Evolutionary conservation across 2,329 filamentous ascomycete species (phyloP).

Genomic region (Byssoonygena ceratinophila): DNA sequence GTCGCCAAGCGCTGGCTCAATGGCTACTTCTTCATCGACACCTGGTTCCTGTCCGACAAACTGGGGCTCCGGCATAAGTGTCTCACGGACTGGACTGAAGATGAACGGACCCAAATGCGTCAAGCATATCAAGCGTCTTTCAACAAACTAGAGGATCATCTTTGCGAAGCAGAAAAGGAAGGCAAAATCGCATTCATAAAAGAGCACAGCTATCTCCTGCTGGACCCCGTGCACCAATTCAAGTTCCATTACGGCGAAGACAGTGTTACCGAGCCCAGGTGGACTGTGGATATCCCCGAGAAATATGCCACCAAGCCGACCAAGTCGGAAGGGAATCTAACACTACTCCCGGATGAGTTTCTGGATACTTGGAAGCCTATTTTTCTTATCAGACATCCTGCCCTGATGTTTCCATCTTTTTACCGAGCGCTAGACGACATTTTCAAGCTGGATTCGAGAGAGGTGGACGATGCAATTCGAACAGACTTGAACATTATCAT

Average conservation of each 20-base stretch:
- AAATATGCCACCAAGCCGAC: slow-evolving; percentile 10
- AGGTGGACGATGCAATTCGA: slow-evolving; percentile 13
- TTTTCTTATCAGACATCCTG: slow-evolving; percentile 34
- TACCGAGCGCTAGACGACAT: slow-evolving; percentile 25
- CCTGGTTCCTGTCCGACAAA: slow-evolving; percentile 12
- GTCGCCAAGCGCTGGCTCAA: slow-evolving; percentile 17
- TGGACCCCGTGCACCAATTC: slow-evolving; percentile 9
- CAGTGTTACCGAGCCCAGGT: background rate
- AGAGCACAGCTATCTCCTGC: slow-evolving; percentile 24
- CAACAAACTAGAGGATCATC: slow-evolving; percentile 21
- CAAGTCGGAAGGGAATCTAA: slow-evolving; percentile 26
- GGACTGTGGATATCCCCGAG: slow-evolving; percentile 8
- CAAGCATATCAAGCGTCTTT: slow-evolving; percentile 22
- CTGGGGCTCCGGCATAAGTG: slow-evolving; percentile 17
- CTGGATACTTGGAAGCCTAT: slow-evolving; percentile 27
- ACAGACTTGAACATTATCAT: slow-evolving; percentile 17
- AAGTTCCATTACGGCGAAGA: slow-evolving; percentile 5
- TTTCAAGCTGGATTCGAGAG: slow-evolving; percentile 15
- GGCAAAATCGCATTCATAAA: slow-evolving; percentile 28
- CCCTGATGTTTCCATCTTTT: slow-evolving; percentile 31
- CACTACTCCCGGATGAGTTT: slow-evolving; percentile 29
- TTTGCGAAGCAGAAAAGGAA: slow-evolving; percentile 18
- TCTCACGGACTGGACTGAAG: slow-evolving; percentile 23
- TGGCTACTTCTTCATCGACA: slow-evolving; percentile 25
- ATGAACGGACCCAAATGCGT: slow-evolving; percentile 21